Conservation (phyloP, 139 green algal species). For the Volvox africanus region DNA sequence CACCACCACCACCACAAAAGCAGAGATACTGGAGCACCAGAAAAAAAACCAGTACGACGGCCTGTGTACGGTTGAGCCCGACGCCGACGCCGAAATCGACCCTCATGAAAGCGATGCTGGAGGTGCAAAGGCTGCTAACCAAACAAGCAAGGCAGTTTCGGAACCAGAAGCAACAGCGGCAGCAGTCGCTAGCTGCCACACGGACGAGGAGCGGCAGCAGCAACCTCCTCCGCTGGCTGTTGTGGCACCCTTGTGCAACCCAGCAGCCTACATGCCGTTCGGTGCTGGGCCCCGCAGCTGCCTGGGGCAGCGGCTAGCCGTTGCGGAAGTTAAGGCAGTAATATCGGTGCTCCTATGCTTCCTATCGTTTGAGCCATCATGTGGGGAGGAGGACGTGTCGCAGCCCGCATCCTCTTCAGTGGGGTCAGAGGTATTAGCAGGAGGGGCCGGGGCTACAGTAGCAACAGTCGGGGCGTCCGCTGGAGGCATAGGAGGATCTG, state of each 20-base stretch:
- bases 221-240: background rate
- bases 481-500: background rate
- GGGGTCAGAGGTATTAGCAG: no score
- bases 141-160: no score
- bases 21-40: background rate
- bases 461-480: background rate
- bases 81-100: background rate
- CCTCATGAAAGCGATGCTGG: no score
- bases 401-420: no score
- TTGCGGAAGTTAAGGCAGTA: conserved; percentile 51
- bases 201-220: background rate
- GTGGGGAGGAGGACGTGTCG: background rate
- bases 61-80: conserved; percentile 15
- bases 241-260: conserved; percentile 20
- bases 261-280: conserved; percentile 55
- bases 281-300: conserved; percentile 41
- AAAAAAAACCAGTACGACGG: conserved; percentile 6
- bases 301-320: conserved; percentile 43
- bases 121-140: no score
- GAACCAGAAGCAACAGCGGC: background rate
- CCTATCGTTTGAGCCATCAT: conserved; percentile 30
- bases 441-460: background rate
- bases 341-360: conserved; percentile 43
- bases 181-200: background rate
- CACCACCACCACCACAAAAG: background rate